A percentile compares a stretch with the other conserved stretches of the same genome.
These are phyloP conservation scores for Trichoderma reesei DNA, from an alignment of 495 filamentous ascomycete genomes.

Conservation along the genomic window DNA sequence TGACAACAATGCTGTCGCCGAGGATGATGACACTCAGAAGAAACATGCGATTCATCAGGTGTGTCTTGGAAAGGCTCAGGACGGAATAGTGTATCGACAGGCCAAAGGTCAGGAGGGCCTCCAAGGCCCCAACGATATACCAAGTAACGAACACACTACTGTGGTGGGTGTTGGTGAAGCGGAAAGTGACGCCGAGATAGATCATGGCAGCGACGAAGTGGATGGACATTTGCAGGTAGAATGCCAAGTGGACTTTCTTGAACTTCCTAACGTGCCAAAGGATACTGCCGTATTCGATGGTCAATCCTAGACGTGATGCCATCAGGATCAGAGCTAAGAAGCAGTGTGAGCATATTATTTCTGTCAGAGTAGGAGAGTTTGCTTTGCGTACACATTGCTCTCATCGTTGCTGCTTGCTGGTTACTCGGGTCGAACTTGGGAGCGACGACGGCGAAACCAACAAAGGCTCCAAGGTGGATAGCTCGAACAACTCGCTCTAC, in stretches of 20 bases:
- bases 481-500: slow-evolving; percentile 49
- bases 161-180: slow-evolving; percentile 21
- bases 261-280: slow-evolving; percentile 33
- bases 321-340: slow-evolving; percentile 45
- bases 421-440: slow-evolving; percentile 27
- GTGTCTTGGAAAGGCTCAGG: slow-evolving; percentile 53
- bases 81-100: slow-evolving; percentile 42
- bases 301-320: slow-evolving; percentile 45
- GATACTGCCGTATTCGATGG: slow-evolving; percentile 46
- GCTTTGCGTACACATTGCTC: slow-evolving; percentile 33
- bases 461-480: slow-evolving; percentile 52
- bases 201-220: slow-evolving; percentile 35
- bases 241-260: slow-evolving; percentile 23
- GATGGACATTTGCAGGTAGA: slow-evolving; percentile 31
- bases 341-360: slow-evolving; percentile 22
- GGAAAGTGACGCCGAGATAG: slow-evolving; percentile 40
- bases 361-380: neutral
- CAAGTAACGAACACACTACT: slow-evolving; percentile 25
- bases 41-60: slow-evolving; percentile 53
- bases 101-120: slow-evolving; percentile 41
- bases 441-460: slow-evolving; percentile 49
- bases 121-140: slow-evolving; percentile 46
- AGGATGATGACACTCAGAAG: slow-evolving; percentile 60
- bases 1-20: slow-evolving; percentile 47
- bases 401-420: slow-evolving; percentile 39